These are phyloP conservation scores for Ophiognomonia clavigignenti-juglandacearum DNA, from an alignment of 2,329 filamentous ascomycete species.

Conservation along the genomic window DNA sequence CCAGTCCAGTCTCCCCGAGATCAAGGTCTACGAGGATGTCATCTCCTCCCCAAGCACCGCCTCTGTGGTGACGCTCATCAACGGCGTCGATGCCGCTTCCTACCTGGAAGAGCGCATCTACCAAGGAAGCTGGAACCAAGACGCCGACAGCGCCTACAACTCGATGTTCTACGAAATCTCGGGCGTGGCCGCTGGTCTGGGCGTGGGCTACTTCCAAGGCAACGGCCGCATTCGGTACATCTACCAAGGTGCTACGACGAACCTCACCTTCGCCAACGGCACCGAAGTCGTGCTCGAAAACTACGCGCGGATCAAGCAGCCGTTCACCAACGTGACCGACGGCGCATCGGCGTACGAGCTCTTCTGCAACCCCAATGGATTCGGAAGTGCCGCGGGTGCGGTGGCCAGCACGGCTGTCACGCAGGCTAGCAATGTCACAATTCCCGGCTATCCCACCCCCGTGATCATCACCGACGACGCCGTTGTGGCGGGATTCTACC, in stretches of 20 bases:
- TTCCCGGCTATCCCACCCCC: slow-evolving; percentile 25
- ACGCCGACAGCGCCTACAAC: slow-evolving; percentile 32
- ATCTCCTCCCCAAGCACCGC: slow-evolving; percentile 20
- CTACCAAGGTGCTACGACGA: slow-evolving; percentile 25
- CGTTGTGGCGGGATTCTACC: slow-evolving; percentile 30
- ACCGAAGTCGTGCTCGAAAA: slow-evolving; percentile 26
- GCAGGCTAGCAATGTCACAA: slow-evolving; percentile 4
- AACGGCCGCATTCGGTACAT: slow-evolving; percentile 27
- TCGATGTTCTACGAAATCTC: slow-evolving; percentile 30
- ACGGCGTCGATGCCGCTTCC: slow-evolving; percentile 24
- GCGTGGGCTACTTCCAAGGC: slow-evolving; percentile 25
- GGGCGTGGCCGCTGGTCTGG: slow-evolving; percentile 13
- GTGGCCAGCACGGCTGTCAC: not conserved
- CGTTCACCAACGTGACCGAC: slow-evolving; percentile 26
- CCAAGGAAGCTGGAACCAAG: slow-evolving; percentile 28
- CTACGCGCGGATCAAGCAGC: slow-evolving; percentile 24
- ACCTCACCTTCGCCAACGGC: slow-evolving; percentile 32
- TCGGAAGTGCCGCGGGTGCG: slow-evolving; percentile 1
- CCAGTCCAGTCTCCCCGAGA: slow-evolving; percentile 28
- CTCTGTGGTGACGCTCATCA: slow-evolving; percentile 23
- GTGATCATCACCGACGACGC: slow-evolving; percentile 24
- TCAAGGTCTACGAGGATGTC: slow-evolving; percentile 42
- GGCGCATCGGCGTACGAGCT: slow-evolving; percentile 28
- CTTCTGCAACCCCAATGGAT: slow-evolving; percentile 26
- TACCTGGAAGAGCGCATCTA: slow-evolving; percentile 39